Evolutionary conservation across 2,329 filamentous ascomycete species (phyloP).

Genomic region (Diaporthe amygdali): DNA sequence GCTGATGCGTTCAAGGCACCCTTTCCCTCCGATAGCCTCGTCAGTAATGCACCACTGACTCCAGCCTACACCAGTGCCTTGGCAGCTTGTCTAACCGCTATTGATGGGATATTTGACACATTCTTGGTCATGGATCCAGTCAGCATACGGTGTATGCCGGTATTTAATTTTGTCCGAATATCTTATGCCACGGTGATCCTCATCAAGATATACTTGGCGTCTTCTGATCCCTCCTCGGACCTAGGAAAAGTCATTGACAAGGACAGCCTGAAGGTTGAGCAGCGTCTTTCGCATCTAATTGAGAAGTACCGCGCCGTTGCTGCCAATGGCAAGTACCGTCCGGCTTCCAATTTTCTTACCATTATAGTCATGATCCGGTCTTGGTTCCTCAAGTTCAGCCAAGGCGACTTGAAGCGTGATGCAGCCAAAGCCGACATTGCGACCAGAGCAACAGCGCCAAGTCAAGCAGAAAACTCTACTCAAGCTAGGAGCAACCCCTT

Average conservation of each 20-base stretch:
- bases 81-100: constrained; percentile 68
- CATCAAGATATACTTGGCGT: constrained; percentile 76
- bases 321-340: constrained; percentile 66
- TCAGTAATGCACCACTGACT: constrained; percentile 46
- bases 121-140: constrained; percentile 66
- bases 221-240: constrained; percentile 66
- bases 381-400: constrained; percentile 64
- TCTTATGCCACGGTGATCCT: constrained; percentile 74
- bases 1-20: constrained; percentile 57
- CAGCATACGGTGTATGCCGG: constrained; percentile 68
- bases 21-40: constrained; percentile 50
- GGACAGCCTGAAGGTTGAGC: constrained; percentile 67
- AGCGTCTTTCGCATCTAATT: constrained; percentile 73
- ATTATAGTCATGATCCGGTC: constrained; percentile 72
- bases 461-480: constrained; percentile 33
- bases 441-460: constrained; percentile 29
- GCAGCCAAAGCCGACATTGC: background rate
- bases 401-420: constrained; percentile 22
- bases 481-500: constrained; percentile 55
- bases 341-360: constrained; percentile 72
- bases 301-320: constrained; percentile 70
- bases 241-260: constrained; percentile 73
- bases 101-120: constrained; percentile 69
- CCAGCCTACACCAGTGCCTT: constrained; percentile 70
- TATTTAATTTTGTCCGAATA: constrained; percentile 74